Evolutionary conservation across 352 stramenopile species (phyloP).

Genomic region (Phytophthora cajani): DNA sequence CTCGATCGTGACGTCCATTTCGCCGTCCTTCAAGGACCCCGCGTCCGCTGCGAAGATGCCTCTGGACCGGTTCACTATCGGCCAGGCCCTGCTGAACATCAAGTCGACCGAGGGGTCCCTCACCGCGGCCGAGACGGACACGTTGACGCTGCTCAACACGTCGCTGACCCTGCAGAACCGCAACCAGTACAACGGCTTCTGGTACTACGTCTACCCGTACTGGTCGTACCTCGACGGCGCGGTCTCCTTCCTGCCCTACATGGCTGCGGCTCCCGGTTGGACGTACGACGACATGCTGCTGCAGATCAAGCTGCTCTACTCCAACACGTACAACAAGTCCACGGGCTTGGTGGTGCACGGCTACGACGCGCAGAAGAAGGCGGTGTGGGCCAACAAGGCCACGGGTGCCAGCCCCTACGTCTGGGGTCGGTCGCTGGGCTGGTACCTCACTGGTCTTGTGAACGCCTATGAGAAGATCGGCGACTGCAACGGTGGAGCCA

Average conservation of each 20-base stretch:
- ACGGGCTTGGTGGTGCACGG: conserved; percentile 29
- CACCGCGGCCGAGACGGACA: conserved; percentile 19
- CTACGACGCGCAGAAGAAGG: conserved; percentile 36
- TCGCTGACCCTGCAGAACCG: conserved; percentile 32
- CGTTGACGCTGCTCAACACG: conserved; percentile 21
- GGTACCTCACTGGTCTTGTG: conserved; percentile 36
- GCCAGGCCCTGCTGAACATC: conserved; percentile 31
- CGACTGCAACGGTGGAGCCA: conserved; percentile 15
- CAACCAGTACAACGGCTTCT: conserved; percentile 38
- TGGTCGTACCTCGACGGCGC: conserved; percentile 41
- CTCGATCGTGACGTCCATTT: conserved; percentile 30
- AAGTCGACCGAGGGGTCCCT: conserved; percentile 24
- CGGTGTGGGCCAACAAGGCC: conserved; percentile 33
- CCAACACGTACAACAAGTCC: conserved; percentile 28
- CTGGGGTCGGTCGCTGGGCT: conserved; percentile 34
- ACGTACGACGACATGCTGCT: conserved; percentile 36
- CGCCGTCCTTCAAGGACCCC: conserved; percentile 23
- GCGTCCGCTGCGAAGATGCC: conserved; percentile 29
- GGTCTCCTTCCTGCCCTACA: conserved; percentile 39
- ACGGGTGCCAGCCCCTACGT: conserved; percentile 33
- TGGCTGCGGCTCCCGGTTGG: conserved; percentile 32
- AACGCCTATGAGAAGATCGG: conserved; percentile 33
- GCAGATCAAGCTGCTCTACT: conserved; percentile 38
- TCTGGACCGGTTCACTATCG: conserved; percentile 34
- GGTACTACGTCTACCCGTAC: conserved; percentile 40